Percentiles rank a stretch among this genome's conserved stretches.
phyloP scores from a whole-genome alignment of 805 yeast genomes.

The Kurtzmaniella fragi region DNA sequence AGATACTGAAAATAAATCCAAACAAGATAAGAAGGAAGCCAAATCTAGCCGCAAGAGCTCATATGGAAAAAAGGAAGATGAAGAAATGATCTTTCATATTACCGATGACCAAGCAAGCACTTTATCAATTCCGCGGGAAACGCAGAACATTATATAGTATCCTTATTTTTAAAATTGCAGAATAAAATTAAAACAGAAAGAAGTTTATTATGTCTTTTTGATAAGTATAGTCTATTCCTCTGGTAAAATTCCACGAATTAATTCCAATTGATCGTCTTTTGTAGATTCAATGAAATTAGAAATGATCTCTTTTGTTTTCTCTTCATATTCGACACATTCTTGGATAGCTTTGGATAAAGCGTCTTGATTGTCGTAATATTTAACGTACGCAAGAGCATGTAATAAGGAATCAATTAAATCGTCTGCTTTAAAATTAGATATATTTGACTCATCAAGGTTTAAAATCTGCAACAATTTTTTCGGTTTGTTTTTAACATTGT shows the following conservation, averaged over 20 bases:
- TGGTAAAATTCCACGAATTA: background rate
- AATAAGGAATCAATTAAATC: slow-evolving; percentile 38
- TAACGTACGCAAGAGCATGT: slow-evolving; percentile 25
- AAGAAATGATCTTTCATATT: slow-evolving; percentile 19
- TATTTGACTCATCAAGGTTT: slow-evolving; percentile 5
- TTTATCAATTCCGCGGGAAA: slow-evolving; percentile 8
- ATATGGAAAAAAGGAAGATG: slow-evolving; percentile 7
- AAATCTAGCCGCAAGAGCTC: background rate
- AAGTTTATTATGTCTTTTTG: no score
- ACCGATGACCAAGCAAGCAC: slow-evolving; percentile 9
- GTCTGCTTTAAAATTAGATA: slow-evolving; percentile 24
- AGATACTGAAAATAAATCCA: background rate
- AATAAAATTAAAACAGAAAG: no score
- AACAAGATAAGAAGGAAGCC: background rate
- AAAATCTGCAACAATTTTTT: slow-evolving; percentile 1
- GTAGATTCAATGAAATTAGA: slow-evolving; percentile 17
- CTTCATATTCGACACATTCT: slow-evolving; percentile 11
- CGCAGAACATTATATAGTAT: slow-evolving; percentile 12
- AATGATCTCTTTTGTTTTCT: slow-evolving; percentile 6
- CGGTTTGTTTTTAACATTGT: background rate
- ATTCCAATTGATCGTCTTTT: slow-evolving; percentile 13
- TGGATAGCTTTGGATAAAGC: slow-evolving; percentile 11
- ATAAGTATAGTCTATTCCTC: background rate
- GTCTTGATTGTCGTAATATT: slow-evolving; percentile 16
- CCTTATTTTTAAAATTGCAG: background rate